Conservation (phyloP, 805 yeast species). For the Metschnikowia similis region DNA sequence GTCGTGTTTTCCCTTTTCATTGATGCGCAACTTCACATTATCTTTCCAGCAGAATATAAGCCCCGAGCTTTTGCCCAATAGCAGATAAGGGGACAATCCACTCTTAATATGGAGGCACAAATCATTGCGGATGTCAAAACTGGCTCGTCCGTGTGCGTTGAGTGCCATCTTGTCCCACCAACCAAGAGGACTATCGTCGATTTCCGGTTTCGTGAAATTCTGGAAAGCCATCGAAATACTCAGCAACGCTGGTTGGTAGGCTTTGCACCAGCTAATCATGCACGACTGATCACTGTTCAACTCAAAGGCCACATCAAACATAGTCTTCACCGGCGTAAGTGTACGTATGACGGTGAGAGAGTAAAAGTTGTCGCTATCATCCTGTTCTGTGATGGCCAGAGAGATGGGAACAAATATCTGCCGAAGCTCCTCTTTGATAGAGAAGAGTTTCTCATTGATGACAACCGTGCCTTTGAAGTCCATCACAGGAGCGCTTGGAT, state of each 20-base stretch:
- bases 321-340: conserved; percentile 56
- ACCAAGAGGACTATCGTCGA: conserved; percentile 43
- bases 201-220: conserved; percentile 42
- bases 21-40: conserved; percentile 46
- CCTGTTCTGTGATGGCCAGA: conserved; percentile 33
- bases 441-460: conserved; percentile 52
- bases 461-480: conserved; percentile 44
- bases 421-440: conserved; percentile 41
- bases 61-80: conserved; percentile 58
- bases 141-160: conserved; percentile 49
- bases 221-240: conserved; percentile 43
- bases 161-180: conserved; percentile 55
- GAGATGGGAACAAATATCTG: conserved; percentile 56
- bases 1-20: conserved; percentile 45
- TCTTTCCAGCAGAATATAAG: conserved; percentile 63
- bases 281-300: conserved; percentile 47
- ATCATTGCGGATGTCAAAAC: conserved; percentile 46
- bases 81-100: conserved; percentile 53
- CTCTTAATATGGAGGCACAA: conserved; percentile 63
- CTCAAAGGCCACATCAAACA: conserved; percentile 44
- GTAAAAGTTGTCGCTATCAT: conserved; percentile 44
- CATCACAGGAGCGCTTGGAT: conserved; percentile 24
- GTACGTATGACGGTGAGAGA: conserved; percentile 59
- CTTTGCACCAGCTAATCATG: conserved; percentile 58
- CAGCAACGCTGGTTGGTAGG: conserved; percentile 56